A percentile compares a stretch with the other conserved stretches of the same genome.
Conservation (phyloP, 2,329 filamentous ascomycete genomes). For the Penicillium sp. region DNA sequence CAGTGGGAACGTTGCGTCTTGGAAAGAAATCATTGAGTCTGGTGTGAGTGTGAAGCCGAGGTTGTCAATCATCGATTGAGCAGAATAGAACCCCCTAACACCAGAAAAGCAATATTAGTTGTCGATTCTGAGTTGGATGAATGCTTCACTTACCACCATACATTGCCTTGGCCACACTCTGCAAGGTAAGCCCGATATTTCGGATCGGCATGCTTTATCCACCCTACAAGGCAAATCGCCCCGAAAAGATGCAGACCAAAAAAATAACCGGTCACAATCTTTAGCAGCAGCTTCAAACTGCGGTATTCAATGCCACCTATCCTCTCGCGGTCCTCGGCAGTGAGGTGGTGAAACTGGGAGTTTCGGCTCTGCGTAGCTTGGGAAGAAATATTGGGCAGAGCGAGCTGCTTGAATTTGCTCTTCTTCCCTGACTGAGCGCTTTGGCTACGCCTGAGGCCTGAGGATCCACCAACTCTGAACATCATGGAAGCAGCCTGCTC, state of each 20-base stretch:
- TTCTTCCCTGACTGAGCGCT: not conserved
- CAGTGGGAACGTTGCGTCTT: not conserved
- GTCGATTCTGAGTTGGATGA: conserved; percentile 14
- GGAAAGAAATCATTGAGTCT: not conserved
- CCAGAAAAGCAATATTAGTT: no score
- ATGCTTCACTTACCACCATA: conserved; percentile 50
- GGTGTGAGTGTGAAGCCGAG: not conserved
- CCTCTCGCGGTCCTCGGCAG: not conserved
- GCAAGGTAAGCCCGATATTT: conserved; percentile 47
- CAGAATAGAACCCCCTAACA: not conserved
- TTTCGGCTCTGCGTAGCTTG: not conserved
- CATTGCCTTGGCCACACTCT: conserved; percentile 41
- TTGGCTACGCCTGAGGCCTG: not conserved
- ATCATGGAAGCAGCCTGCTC: not conserved
- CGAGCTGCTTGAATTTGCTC: not conserved
- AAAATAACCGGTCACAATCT: not conserved
- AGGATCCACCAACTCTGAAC: not conserved
- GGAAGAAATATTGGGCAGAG: not conserved
- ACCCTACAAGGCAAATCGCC: conserved; percentile 50
- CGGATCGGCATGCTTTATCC: conserved; percentile 45
- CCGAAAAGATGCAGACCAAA: conserved; percentile 48
- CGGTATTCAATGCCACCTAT: not conserved
- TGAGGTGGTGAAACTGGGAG: not conserved
- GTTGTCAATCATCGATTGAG: not conserved
- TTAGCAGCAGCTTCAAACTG: not conserved